Evolutionary conservation across 805 yeast species (phyloP).

Genomic region (Geotrichum ghanense): DNA sequence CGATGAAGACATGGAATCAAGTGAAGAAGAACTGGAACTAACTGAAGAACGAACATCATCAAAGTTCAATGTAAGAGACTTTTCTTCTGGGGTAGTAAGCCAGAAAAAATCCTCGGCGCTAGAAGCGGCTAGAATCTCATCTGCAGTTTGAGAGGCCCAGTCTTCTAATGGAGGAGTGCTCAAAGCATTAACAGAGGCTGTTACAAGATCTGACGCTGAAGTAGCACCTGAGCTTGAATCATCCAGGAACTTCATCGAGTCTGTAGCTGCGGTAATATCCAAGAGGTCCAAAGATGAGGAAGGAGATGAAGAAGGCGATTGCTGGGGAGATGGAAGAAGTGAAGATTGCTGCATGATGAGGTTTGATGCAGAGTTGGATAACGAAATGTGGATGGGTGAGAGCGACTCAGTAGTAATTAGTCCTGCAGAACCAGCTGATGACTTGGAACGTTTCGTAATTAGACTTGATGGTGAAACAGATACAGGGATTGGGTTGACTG

Average conservation of each 20-base stretch:
- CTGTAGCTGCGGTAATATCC: no score
- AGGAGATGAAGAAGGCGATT: constrained; percentile 6
- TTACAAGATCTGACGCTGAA: no score
- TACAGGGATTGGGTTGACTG: neutral
- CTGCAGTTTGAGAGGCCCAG: constrained; percentile 1
- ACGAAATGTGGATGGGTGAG: constrained; percentile 3
- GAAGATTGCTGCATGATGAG: neutral
- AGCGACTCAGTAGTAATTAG: constrained; percentile 2
- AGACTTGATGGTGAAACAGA: constrained; percentile 13
- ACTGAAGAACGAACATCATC: neutral
- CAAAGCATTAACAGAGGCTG: no score
- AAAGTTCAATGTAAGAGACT: neutral
- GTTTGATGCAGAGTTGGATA: constrained; percentile 3
- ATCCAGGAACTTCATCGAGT: no score
- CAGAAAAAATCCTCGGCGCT: neutral
- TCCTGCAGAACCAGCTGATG: constrained; percentile 9
- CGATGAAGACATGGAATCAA: no score
- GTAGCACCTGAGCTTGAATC: no score
- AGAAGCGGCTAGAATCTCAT: neutral
- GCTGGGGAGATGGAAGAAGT: constrained; percentile 1
- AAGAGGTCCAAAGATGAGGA: constrained; percentile 4
- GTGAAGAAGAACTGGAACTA: neutral
- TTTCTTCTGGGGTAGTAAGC: neutral
- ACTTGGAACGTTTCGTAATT: constrained; percentile 12
- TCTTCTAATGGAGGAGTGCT: neutral